Evolutionary conservation across 345 rosid genomes (phyloP).

Genomic region (Citrus glauca): DNA sequence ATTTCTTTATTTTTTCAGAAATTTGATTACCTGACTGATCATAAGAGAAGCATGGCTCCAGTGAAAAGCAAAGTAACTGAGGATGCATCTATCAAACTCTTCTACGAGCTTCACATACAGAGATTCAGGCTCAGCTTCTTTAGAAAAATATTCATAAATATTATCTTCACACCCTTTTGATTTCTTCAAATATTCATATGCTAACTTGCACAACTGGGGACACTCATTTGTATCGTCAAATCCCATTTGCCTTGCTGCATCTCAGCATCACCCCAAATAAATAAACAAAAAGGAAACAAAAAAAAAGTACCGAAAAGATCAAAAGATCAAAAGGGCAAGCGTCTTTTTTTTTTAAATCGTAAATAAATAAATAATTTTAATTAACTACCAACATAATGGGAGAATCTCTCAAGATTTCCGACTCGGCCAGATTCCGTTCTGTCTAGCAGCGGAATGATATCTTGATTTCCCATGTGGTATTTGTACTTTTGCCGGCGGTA

Average conservation of each 20-base stretch:
- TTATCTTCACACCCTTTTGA: conserved; percentile 55
- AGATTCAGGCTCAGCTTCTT: conserved; percentile 51
- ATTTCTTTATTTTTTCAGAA: too few relatives aligned
- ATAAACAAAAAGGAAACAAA: neutral
- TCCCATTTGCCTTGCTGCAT: conserved; percentile 81
- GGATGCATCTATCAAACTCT: conserved; percentile 80
- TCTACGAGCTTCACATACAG: conserved; percentile 58
- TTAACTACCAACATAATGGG: conserved; percentile 67
- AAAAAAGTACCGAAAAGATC: neutral
- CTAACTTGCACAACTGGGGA: conserved; percentile 66
- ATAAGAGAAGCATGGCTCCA: conserved; percentile 68
- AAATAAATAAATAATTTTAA: too few relatives aligned
- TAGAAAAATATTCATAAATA: conserved; percentile 45
- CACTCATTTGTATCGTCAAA: conserved; percentile 62
- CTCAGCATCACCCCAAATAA: conserved; percentile 27
- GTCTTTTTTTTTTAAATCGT: neutral
- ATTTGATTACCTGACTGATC: conserved; percentile 49
- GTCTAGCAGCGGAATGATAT: conserved; percentile 38
- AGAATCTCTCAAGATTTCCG: conserved; percentile 65
- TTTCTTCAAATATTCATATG: conserved; percentile 50
- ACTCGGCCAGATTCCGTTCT: conserved; percentile 55
- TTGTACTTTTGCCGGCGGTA: conserved; percentile 20
- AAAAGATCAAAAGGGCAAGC: neutral
- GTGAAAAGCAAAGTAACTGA: conserved; percentile 79
- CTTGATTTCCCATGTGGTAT: conserved; percentile 8